Conservation (phyloP, 345 rosid genomes). For the Combretum micranthum region DNA sequence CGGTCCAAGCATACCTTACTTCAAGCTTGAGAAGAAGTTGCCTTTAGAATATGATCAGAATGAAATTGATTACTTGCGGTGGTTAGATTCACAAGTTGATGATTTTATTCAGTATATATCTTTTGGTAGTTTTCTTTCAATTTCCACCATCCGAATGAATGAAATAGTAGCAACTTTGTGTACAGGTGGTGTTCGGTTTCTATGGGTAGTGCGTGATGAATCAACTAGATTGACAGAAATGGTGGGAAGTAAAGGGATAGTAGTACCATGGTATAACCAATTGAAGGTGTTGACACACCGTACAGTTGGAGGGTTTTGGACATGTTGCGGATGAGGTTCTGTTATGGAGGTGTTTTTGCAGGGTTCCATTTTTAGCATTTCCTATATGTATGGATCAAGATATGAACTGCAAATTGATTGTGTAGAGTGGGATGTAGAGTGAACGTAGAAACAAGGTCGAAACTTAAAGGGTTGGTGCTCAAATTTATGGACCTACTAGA, state of each 20-base stretch:
- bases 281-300: constrained; percentile 22
- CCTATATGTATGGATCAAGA: constrained; percentile 20
- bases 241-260: constrained; percentile 16
- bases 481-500: constrained; percentile 9
- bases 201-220: constrained; percentile 29
- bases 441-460: constrained; percentile 7
- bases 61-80: constrained; percentile 2
- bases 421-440: constrained; percentile 21
- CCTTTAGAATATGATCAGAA: too few species aligned
- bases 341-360: constrained; percentile 13
- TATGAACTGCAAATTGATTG: constrained; percentile 14
- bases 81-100: constrained; percentile 32
- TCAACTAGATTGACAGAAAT: not conserved
- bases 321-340: constrained; percentile 29
- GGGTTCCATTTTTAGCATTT: constrained; percentile 22
- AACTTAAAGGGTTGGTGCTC: constrained; percentile 6
- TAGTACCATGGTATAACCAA: constrained; percentile 56
- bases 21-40: too few species aligned
- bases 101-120: constrained; percentile 30
- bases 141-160: constrained; percentile 23
- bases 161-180: constrained; percentile 27
- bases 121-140: constrained; percentile 33
- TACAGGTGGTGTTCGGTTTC: constrained; percentile 20
- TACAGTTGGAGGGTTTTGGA: constrained; percentile 24
- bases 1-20: too few species aligned